A percentile compares a stretch with the other conserved stretches of the same genome.
These are phyloP conservation scores for Pseudogymnoascus sp. DNA, from an alignment of 2,329 filamentous ascomycete species.

Conservation along the genomic window DNA sequence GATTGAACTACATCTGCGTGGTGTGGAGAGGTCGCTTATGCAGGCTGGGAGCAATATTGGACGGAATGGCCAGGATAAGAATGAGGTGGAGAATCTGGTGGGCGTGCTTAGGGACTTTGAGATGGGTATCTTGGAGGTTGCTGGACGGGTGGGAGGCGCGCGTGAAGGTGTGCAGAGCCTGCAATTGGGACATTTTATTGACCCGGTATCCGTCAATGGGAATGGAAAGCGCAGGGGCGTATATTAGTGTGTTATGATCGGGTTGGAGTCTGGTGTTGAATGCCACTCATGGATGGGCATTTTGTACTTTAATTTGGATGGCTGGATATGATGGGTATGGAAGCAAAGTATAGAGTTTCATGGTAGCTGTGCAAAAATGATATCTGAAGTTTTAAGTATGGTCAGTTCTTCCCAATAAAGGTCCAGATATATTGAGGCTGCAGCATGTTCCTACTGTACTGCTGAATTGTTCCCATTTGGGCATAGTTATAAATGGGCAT, in stretches of 20 bases:
- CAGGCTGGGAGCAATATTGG: constrained; percentile 36
- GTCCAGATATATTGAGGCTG: neutral
- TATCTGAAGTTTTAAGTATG: neutral
- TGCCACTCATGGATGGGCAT: neutral
- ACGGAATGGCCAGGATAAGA: constrained; percentile 26
- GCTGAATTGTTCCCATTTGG: neutral
- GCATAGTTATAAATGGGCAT: neutral
- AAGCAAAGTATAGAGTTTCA: neutral
- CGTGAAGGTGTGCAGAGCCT: constrained; percentile 55
- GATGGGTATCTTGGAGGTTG: constrained; percentile 55
- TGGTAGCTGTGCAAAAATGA: neutral
- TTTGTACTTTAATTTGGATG: constrained; percentile 5
- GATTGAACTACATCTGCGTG: constrained; percentile 57
- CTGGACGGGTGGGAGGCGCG: constrained; percentile 49
- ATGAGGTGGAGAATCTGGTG: constrained; percentile 45
- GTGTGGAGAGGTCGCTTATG: constrained; percentile 52
- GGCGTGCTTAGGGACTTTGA: constrained; percentile 58
- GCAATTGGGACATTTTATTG: constrained; percentile 37
- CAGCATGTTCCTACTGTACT: neutral
- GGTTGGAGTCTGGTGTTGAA: constrained; percentile 5
- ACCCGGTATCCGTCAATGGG: constrained; percentile 3
- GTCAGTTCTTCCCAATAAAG: neutral
- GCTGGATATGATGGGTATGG: neutral
- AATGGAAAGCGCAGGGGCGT: constrained; percentile 10
- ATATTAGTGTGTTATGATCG: constrained; percentile 9